Evolutionary conservation across 2,329 filamentous ascomycete species (phyloP).

Genomic region (Cercospora sp.): DNA sequence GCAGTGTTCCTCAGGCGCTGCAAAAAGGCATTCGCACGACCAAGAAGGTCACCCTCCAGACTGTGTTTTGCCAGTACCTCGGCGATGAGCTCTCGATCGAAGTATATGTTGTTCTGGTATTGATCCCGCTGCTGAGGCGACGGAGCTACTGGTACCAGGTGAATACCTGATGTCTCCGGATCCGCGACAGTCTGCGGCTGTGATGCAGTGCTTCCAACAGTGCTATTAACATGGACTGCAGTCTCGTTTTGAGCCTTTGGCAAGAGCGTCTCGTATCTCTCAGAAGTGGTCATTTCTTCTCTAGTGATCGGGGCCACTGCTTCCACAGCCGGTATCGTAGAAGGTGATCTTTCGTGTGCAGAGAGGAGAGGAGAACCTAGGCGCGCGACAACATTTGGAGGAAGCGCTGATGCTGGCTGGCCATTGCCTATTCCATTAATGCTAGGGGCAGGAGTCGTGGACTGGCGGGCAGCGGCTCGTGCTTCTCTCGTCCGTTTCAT

Average conservation of each 20-base stretch:
- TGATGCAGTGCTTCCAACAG: background rate
- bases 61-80: slow-evolving; percentile 27
- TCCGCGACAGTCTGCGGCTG: slow-evolving; percentile 15
- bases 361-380: slow-evolving; percentile 17
- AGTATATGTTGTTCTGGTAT: slow-evolving; percentile 32
- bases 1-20: slow-evolving; percentile 31
- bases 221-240: slow-evolving; percentile 6
- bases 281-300: slow-evolving; percentile 40
- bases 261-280: slow-evolving; percentile 38
- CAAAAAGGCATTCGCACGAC: slow-evolving; percentile 32
- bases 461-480: slow-evolving; percentile 1
- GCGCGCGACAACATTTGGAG: slow-evolving; percentile 23
- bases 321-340: slow-evolving; percentile 36
- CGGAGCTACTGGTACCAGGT: slow-evolving; percentile 35
- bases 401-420: slow-evolving; percentile 28
- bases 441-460: slow-evolving; percentile 11
- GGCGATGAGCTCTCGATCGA: slow-evolving; percentile 29
- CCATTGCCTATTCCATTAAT: slow-evolving; percentile 5
- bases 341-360: slow-evolving; percentile 36
- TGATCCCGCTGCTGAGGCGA: slow-evolving; percentile 36
- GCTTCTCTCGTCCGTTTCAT: slow-evolving; percentile 23
- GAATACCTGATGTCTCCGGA: slow-evolving; percentile 23
- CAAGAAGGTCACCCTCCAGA: slow-evolving; percentile 20
- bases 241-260: slow-evolving; percentile 28
- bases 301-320: slow-evolving; percentile 28